Base-by-base conservation (phyloP, 2,329 filamentous ascomycete genomes). In the Aspergillus sp. region DNA sequence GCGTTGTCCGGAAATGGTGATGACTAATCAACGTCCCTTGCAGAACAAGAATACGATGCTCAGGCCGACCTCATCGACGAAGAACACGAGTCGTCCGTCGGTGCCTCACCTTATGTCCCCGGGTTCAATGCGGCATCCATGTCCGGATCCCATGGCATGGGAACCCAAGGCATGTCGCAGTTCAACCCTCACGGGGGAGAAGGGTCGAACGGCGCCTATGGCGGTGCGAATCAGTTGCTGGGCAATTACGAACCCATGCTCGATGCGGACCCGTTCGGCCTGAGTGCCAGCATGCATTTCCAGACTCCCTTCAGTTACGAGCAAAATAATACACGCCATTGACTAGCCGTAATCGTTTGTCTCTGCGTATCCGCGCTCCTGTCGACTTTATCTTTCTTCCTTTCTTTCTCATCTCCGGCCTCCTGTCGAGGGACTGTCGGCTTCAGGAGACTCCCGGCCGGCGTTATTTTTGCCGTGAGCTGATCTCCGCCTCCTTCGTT, bases 11-110 rank as follows among this genome's bases (percentile, higher is more conserved):
- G 25, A 14, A 2, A 16, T 21, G 16, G 23, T 11, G 10, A 13
- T n/a, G 31, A 34, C 42, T 51, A 31, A 51, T 23, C 17, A 32
- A 25, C n/a, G 14, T 16, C 67, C 81, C 79, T 78, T 78, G 9
- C 34, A 97, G 93, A 97, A 78, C 91, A 96, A 81, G 93, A 97
- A 79, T 97, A 97, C 76, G 92, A 97, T 71, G 88, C 90, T 50
- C 89, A 91, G 76, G 84, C 84, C 71, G 91, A 93, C 65, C 89
- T 96, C 81, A 85, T 95, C 71, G 92, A 97, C 66, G 89, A 95
- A 56, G 87, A 89, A 63, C 83, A 78, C 69, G 80, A 86, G 59
- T 87, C 91, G 56, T 84, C 85, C 10, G 82, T 87, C 50, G 86
- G 85, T 40, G 82, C 86, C 42, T 84, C 84, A 13, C 82, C 86